phyloP scores from a whole-genome alignment of 225 moss, liverwort and hornwort genomes.

The Ulota crispa region DNA sequence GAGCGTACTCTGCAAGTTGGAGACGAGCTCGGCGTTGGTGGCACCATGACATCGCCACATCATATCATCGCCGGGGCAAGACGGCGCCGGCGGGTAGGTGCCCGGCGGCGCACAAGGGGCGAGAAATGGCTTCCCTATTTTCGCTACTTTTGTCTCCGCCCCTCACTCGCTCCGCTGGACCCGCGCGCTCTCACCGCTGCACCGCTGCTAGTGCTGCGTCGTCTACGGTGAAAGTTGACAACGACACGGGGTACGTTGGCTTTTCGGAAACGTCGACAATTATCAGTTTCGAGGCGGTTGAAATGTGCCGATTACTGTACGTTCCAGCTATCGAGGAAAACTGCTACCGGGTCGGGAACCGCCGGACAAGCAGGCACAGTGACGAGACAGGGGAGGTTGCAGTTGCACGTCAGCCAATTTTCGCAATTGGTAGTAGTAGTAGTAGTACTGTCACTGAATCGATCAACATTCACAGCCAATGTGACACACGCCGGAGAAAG shows the following conservation, averaged over 20 bases:
- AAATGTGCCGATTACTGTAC: neutral
- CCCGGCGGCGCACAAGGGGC: conserved; percentile 74
- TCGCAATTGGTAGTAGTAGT: neutral
- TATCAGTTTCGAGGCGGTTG: neutral
- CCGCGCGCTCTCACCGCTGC: neutral
- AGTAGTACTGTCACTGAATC: neutral
- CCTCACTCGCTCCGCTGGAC: conserved; percentile 8
- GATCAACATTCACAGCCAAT: conserved; percentile 31
- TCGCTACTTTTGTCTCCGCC: conserved; percentile 45
- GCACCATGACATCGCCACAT: conserved; percentile 98
- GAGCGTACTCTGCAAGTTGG: conserved; percentile 85
- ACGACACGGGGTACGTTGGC: neutral
- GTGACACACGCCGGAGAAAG: neutral
- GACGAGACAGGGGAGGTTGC: neutral
- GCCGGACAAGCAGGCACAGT: neutral
- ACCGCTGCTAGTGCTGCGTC: neutral
- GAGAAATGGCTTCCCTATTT: conserved; percentile 77
- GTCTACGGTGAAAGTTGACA: neutral
- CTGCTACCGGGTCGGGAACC: neutral
- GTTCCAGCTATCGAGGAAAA: neutral
- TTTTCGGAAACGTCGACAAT: no score
- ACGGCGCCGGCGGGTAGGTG: conserved; percentile 70
- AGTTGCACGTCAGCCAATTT: neutral
- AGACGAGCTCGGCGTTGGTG: conserved; percentile 84
- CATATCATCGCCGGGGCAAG: conserved; percentile 85